These are phyloP conservation scores for Xylaria acuta DNA, from an alignment of 495 filamentous ascomycete species.

Conservation along the genomic window DNA sequence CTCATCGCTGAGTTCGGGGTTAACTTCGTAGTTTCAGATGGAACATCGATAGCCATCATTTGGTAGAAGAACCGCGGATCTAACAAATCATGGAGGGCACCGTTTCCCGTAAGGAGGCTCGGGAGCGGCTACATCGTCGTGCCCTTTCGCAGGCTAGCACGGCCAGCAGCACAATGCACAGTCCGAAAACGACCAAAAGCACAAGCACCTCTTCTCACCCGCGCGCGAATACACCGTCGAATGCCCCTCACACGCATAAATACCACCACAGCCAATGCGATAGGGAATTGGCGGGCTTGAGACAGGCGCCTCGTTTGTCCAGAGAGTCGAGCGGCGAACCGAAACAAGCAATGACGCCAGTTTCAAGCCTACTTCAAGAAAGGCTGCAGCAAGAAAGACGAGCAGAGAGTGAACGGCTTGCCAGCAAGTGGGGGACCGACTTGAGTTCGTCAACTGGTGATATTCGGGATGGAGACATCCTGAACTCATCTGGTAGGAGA, in stretches of 20 bases:
- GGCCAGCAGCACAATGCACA: constrained; percentile 46
- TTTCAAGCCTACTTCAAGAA: constrained; percentile 58
- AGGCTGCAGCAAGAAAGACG: constrained; percentile 56
- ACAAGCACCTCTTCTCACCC: constrained; percentile 43
- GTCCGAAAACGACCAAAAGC: constrained; percentile 47
- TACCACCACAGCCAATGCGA: constrained; percentile 38
- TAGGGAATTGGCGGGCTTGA: constrained; percentile 28
- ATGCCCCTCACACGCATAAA: constrained; percentile 37
- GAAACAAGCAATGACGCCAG: constrained; percentile 36
- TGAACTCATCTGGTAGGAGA: constrained; percentile 42
- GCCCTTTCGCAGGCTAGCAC: constrained; percentile 51
- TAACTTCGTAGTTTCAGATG: constrained; percentile 16
- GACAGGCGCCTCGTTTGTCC: constrained; percentile 41
- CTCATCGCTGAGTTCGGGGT: background rate
- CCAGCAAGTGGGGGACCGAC: constrained; percentile 43
- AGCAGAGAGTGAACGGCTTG: constrained; percentile 51
- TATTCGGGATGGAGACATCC: constrained; percentile 35
- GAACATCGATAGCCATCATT: constrained; percentile 11
- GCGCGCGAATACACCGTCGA: constrained; percentile 30
- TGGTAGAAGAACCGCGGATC: background rate
- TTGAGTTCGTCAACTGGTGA: constrained; percentile 39
- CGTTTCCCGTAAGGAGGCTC: constrained; percentile 29
- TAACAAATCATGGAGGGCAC: constrained; percentile 29
- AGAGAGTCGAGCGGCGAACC: constrained; percentile 41
- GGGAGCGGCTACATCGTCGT: constrained; percentile 43